Evolutionary conservation across 2,329 filamentous ascomycete species (phyloP).

Genomic region (Ascochyta koolunga): DNA sequence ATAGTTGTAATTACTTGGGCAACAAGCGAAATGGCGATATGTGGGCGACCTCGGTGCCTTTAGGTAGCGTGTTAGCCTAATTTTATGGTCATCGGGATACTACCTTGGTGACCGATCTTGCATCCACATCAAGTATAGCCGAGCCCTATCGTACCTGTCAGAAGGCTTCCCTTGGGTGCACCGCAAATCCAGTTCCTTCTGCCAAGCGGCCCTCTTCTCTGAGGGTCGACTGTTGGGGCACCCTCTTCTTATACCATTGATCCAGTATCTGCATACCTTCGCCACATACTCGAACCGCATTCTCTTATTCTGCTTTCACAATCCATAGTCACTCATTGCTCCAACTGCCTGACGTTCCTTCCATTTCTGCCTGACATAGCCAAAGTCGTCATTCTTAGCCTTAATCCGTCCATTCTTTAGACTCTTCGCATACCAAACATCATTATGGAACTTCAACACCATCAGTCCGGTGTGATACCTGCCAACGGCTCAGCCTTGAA

Average conservation of each 20-base stretch:
- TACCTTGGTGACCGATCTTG: slow-evolving; percentile 37
- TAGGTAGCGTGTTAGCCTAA: slow-evolving; percentile 44
- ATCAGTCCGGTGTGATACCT: slow-evolving; percentile 49
- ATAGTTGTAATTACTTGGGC: slow-evolving; percentile 39
- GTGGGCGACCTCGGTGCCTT: slow-evolving; percentile 24
- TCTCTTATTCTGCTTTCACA: slow-evolving; percentile 31
- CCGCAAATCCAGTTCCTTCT: slow-evolving; percentile 30
- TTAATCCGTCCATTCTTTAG: slow-evolving; percentile 38
- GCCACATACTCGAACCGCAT: slow-evolving; percentile 30
- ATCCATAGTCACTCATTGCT: slow-evolving; percentile 54
- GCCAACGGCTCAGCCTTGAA: slow-evolving; percentile 51
- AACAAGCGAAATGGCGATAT: slow-evolving; percentile 39
- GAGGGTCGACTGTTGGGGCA: slow-evolving; percentile 26
- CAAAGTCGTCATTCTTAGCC: slow-evolving; percentile 47
- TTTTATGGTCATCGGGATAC: slow-evolving; percentile 38
- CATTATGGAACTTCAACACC: slow-evolving; percentile 42
- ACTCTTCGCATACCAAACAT: slow-evolving; percentile 31
- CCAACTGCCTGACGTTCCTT: slow-evolving; percentile 53
- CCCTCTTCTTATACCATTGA: slow-evolving; percentile 42
- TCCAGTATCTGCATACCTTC: slow-evolving; percentile 31
- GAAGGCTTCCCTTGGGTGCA: slow-evolving; percentile 30
- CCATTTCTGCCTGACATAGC: slow-evolving; percentile 38
- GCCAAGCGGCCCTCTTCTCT: slow-evolving; percentile 35
- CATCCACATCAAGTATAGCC: slow-evolving; percentile 35
- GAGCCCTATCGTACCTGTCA: slow-evolving; percentile 38